These are phyloP conservation scores for Solanum virginianum DNA, from an alignment of 257 asterid genomes.

Conservation along the genomic window DNA sequence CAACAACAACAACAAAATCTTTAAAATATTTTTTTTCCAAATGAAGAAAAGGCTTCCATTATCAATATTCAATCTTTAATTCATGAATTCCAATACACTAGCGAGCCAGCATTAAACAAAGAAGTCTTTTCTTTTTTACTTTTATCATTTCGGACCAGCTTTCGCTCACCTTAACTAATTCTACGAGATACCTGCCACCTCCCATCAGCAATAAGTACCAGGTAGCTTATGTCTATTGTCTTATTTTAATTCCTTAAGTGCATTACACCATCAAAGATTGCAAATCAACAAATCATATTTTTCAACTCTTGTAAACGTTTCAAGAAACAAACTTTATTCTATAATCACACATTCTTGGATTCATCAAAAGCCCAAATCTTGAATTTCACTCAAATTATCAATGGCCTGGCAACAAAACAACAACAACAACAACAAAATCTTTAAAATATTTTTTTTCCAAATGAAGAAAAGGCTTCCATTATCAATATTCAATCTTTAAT, in stretches of 20 bases:
- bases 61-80: not conserved
- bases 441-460: not conserved
- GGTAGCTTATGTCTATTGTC: not conserved
- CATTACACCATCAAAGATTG: not conserved
- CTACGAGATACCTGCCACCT: not conserved
- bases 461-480: not conserved
- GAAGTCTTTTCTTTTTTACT: not conserved
- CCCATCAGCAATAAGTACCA: not conserved
- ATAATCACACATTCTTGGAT: not conserved
- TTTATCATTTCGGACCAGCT: no score
- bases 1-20: not conserved
- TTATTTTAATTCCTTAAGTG: not conserved
- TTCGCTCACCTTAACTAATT: not conserved
- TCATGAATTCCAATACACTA: not conserved
- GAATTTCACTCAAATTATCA: not conserved
- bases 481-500: not conserved
- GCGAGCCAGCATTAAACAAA: not conserved
- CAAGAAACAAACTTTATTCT: not conserved
- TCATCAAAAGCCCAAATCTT: not conserved
- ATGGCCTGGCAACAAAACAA: not conserved
- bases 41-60: not conserved
- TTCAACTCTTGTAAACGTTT: not conserved
- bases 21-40: not conserved
- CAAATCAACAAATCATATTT: conserved; percentile 18
- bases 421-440: not conserved